phyloP scores from a whole-genome alignment of 164 flowering plant species.

The Sedum album region DNA sequence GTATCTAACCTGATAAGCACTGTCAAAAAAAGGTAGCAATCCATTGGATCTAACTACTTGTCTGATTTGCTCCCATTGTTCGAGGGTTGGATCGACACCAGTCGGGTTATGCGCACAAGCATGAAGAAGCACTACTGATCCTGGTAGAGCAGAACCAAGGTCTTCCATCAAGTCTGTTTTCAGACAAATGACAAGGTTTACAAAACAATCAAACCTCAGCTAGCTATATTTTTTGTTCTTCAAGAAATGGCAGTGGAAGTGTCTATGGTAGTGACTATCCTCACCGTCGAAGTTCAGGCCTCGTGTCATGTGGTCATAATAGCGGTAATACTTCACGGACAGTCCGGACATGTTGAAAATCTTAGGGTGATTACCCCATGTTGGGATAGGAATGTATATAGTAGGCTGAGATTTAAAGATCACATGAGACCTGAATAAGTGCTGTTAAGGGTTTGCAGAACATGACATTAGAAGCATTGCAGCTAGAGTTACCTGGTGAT shows the following conservation, averaged over 20 bases:
- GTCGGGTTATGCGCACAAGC: conserved; percentile 99
- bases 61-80: conserved; percentile 95
- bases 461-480: not conserved
- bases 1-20: conserved; percentile 86
- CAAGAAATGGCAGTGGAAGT: too few species aligned
- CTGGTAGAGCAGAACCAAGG: conserved; percentile 71
- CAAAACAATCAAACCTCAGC: too few species aligned
- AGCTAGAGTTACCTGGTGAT: conserved; percentile 74
- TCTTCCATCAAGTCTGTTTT: conserved; percentile 84
- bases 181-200: too few species aligned
- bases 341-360: conserved; percentile 75
- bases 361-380: conserved; percentile 99
- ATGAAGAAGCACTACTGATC: conserved; percentile 94
- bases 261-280: too few species aligned
- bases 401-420: conserved; percentile 38
- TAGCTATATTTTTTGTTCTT: too few species aligned
- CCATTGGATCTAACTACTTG: conserved; percentile 71
- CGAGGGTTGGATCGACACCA: conserved; percentile 90
- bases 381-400: conserved; percentile 84
- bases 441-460: not conserved
- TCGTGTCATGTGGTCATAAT: conserved; percentile 88
- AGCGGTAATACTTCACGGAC: conserved; percentile 79
- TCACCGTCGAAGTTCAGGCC: conserved; percentile 85
- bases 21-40: conserved; percentile 92
- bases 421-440: not conserved